Percentiles rank a stretch among this genome's conserved stretches.
Conservation (phyloP, 2,329 filamentous ascomycete genomes). For the Emmonsiellopsis sp. region DNA sequence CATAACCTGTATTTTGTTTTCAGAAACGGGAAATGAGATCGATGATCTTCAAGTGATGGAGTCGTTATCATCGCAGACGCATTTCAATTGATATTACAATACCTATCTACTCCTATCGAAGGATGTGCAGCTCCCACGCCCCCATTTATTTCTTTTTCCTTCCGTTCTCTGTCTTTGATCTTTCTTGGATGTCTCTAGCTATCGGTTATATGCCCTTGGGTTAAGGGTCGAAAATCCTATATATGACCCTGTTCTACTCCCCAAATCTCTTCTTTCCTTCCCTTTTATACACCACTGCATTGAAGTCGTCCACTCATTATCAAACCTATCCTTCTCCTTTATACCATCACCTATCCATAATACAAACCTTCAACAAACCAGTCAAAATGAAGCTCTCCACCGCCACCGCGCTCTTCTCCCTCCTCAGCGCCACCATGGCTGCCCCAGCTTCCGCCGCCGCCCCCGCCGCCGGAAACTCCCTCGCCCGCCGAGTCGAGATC, state of each 20-base stretch:
- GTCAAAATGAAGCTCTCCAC: neutral
- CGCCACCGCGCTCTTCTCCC: neutral
- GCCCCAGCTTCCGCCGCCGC: too few relatives aligned
- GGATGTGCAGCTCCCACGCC: neutral
- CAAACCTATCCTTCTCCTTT: neutral
- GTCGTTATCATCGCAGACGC: neutral
- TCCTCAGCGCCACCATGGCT: neutral
- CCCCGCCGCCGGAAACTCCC: neutral
- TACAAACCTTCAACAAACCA: neutral
- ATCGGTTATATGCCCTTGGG: too few relatives aligned
- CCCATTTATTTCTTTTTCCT: neutral
- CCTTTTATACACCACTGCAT: neutral
- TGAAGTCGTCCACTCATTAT: neutral
- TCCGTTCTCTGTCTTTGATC: too few relatives aligned
- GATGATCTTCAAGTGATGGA: neutral
- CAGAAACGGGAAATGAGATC: neutral
- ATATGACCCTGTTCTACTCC: neutral
- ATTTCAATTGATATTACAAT: neutral
- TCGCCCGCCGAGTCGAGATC: neutral
- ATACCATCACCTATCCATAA: neutral
- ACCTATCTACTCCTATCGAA: neutral
- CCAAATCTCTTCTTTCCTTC: neutral
- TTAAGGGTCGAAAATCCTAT: neutral
- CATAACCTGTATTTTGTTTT: neutral
- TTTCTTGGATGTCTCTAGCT: too few relatives aligned